Base-by-base conservation (phyloP, 805 yeast genomes). In the Maudiozyma turicensis region DNA sequence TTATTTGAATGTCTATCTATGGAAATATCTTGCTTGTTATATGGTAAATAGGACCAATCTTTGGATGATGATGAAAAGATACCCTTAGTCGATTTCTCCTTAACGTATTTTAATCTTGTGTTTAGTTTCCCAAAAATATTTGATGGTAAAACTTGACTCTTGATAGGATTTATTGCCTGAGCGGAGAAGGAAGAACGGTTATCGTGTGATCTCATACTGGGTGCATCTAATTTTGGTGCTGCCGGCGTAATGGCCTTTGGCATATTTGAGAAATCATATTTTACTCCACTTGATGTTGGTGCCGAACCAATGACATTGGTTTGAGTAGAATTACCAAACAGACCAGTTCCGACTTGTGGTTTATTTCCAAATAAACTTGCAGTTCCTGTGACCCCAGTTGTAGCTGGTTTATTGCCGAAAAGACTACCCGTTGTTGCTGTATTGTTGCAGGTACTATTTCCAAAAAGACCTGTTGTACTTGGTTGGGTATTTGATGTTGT, bases 211-310 rank as follows among this genome's bases (percentile, higher is more conserved):
- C 34, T 14, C 13, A 32, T 40, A 29, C 26, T 40, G 43, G 33
- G 8, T 28, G 33, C 5, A 7, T 40, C 43, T 40, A 28, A 14
- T 30, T 54, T 48, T 35, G 52, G 58, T 2, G 61, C 45, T 2
- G 68, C 61, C 31, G 65, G 65, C 7, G 73, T 70, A 42, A 70
- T 59, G 11, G 73, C 63, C 47, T 66, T 65, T 15, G 75, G 73
- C 57, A 71, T 62, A 10, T 57, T 66, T 28, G 67, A 65, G 37
- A 69, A 58, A 32, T 62, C 51, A 43, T 57, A 53, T 34, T 70
- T 63, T 3, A 63, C 47, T 14, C 69, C 69, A 43, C 63, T 65
- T 33, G 68, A 67, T 50, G 59, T 61, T 13, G 52, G 44, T 8
- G 41, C 20, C 20, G 41, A 31, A 31, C 34, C 32, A 35, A 11